Percentiles rank a stretch among this genome's conserved stretches.
Conservation (phyloP, 768 basidiomycete genomes). For the Mycena pura region DNA sequence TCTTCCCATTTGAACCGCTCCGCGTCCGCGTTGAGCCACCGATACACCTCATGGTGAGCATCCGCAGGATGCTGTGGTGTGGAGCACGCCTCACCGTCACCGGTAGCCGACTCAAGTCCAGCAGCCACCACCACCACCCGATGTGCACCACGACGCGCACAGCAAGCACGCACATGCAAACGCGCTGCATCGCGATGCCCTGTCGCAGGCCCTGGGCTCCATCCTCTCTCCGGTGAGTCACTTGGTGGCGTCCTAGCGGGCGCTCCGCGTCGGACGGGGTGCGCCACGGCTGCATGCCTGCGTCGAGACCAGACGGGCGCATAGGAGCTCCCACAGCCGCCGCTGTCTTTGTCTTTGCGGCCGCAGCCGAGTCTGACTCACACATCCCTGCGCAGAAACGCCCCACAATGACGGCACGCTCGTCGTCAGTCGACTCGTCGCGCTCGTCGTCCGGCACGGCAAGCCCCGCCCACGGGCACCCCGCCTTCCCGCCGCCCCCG, state of each 20-base stretch:
- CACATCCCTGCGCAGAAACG: slow-evolving; percentile 51
- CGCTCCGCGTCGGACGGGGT: background rate
- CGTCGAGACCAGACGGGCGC: slow-evolving; percentile 25
- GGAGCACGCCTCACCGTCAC: background rate
- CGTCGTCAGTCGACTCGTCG: slow-evolving; percentile 36
- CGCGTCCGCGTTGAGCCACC: slow-evolving; percentile 17
- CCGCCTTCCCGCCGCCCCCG: slow-evolving; percentile 33
- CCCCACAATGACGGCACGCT: slow-evolving; percentile 31
- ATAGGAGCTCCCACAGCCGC: too few relatives aligned
- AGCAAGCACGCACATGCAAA: slow-evolving; percentile 35
- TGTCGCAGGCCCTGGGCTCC: slow-evolving; percentile 64
- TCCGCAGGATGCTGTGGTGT: slow-evolving; percentile 9
- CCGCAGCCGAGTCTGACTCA: background rate
- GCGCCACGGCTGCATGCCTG: slow-evolving; percentile 7
- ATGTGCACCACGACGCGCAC: slow-evolving; percentile 12
- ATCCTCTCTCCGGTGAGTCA: slow-evolving; percentile 64
- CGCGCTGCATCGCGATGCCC: slow-evolving; percentile 53
- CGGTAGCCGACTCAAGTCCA: slow-evolving; percentile 17
- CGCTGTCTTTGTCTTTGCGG: background rate
- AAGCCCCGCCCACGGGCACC: slow-evolving; percentile 47
- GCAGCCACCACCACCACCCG: slow-evolving; percentile 5
- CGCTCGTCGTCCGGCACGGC: slow-evolving; percentile 59
- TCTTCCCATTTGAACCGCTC: background rate
- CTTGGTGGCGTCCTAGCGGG: background rate
- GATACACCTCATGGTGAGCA: slow-evolving; percentile 12